Percentiles rank a stretch among this genome's conserved stretches.
phyloP scores from a whole-genome alignment of 2,329 filamentous ascomycete genomes.

The Alternaria arborescens region DNA sequence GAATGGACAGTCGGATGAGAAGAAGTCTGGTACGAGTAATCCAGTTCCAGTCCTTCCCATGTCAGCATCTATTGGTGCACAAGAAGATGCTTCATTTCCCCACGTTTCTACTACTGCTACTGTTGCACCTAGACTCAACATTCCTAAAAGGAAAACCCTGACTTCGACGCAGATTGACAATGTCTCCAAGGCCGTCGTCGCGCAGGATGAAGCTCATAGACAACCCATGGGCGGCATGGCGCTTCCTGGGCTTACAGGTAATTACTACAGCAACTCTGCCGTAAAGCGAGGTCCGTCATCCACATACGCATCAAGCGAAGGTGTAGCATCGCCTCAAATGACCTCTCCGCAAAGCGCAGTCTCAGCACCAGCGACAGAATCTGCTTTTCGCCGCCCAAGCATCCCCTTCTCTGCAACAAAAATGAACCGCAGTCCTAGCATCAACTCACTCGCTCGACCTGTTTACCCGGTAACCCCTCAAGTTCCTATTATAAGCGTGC shows the following conservation, averaged over 20 bases:
- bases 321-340: constrained; percentile 24
- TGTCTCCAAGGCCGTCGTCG: constrained; percentile 38
- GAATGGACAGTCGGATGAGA: constrained; percentile 40
- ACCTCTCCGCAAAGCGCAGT: constrained; percentile 26
- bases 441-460: constrained; percentile 50
- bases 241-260: constrained; percentile 29
- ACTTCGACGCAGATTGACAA: constrained; percentile 54
- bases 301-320: constrained; percentile 22
- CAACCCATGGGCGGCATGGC: constrained; percentile 28
- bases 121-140: constrained; percentile 48
- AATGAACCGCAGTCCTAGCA: constrained; percentile 41
- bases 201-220: constrained; percentile 26
- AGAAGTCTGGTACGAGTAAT: constrained; percentile 50
- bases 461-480: constrained; percentile 38
- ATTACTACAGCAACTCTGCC: constrained; percentile 12
- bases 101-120: constrained; percentile 26
- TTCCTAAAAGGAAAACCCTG: constrained; percentile 57
- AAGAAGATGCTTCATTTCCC: constrained; percentile 17
- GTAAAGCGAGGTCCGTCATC: constrained; percentile 13
- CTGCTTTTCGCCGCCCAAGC: constrained; percentile 43
- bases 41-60: constrained; percentile 30
- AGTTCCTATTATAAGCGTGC: constrained; percentile 34
- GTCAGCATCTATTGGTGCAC: constrained; percentile 24
- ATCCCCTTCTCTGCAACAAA: constrained; percentile 38
- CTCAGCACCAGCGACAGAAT: constrained; percentile 25